Base-by-base conservation (phyloP, 176 grass and related monocot genomes). In the Raddia guianensis region DNA sequence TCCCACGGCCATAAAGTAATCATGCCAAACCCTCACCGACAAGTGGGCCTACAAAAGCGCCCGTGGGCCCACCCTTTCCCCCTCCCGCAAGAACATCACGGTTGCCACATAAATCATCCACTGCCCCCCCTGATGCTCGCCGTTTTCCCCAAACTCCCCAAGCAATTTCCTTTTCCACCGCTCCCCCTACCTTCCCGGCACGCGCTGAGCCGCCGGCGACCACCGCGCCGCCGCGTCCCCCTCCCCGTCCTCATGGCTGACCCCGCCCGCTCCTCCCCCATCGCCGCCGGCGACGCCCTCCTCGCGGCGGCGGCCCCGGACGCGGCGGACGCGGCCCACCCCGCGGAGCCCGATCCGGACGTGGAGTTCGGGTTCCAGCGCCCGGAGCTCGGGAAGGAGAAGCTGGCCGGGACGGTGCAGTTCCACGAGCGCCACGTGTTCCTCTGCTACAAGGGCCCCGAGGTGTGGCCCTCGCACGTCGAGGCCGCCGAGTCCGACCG, bases 401-500 rank as follows among this genome's bases (percentile, higher is more conserved):
- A 90, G 66, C 80, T 99, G 57, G 87, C 60, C 64, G 97, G 97
- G 44, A 88, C 97, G 13, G 97, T 99, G 50, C 84, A 83, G 52
- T 86, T 79, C 82, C 79, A 95, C 86, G 88, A 93, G 79, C 96
- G 97, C 61, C 92, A 95, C 60, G 86, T 96, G 59, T 93, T 99
- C 87, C 92, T 99, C 46, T 93, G 97, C 59, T 99, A 99, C 88
- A 99, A 99, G 90, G 82, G 73, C 15, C 97, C 97, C 9, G 77
- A 88, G 51, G 84, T 87, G 71, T 99, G 97, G 97, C 91, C 93
- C 13, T 85, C 93, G 44, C 84, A 80, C 84, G 55, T 93, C 58
- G 97, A 99, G 87, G 89, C 86, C 68, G 78, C 93, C 2, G 90
- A 96, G 58, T 93, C 93, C 7, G 97, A 96, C 75, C 84, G 87